Conservation (phyloP, 805 yeast species). For the Metschnikowia colocasiae region DNA sequence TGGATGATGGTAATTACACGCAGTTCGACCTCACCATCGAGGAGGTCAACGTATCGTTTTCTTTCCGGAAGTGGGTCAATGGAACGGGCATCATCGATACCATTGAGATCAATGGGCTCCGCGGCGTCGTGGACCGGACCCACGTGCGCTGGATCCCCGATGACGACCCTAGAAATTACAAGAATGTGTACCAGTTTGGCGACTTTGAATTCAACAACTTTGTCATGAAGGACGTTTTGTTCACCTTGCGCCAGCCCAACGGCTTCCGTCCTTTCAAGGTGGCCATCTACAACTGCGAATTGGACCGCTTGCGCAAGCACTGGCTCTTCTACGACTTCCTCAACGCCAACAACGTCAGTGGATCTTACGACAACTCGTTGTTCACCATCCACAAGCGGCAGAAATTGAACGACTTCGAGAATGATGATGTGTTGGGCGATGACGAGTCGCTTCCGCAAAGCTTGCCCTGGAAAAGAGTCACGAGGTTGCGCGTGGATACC, state of each 20-base stretch:
- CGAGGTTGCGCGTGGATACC: slow-evolving; percentile 80
- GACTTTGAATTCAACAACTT: slow-evolving; percentile 89
- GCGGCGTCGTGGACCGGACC: slow-evolving; percentile 91
- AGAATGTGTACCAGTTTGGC: slow-evolving; percentile 71
- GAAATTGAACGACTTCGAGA: slow-evolving; percentile 46
- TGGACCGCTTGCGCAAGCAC: slow-evolving; percentile 78
- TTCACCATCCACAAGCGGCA: slow-evolving; percentile 87
- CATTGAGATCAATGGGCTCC: slow-evolving; percentile 71
- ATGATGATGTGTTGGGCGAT: slow-evolving; percentile 14
- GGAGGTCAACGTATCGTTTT: slow-evolving; percentile 72
- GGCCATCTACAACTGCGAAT: slow-evolving; percentile 81
- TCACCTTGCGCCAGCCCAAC: slow-evolving; percentile 77
- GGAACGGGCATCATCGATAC: slow-evolving; percentile 84
- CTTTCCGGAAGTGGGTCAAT: slow-evolving; percentile 82
- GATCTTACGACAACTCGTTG: slow-evolving; percentile 88
- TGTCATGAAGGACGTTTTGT: slow-evolving; percentile 77
- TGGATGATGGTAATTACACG: slow-evolving; percentile 91
- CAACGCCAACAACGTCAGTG: slow-evolving; percentile 80
- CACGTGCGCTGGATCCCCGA: slow-evolving; percentile 79
- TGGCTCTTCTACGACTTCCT: slow-evolving; percentile 89
- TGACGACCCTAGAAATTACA: slow-evolving; percentile 80
- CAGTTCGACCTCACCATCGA: slow-evolving; percentile 92
- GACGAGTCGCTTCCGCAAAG: slow-evolving; percentile 9
- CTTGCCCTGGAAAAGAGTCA: slow-evolving; percentile 55
- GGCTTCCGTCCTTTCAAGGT: slow-evolving; percentile 81